Conservation (phyloP, 495 filamentous ascomycete species). For the Penicillium chermesinum region DNA sequence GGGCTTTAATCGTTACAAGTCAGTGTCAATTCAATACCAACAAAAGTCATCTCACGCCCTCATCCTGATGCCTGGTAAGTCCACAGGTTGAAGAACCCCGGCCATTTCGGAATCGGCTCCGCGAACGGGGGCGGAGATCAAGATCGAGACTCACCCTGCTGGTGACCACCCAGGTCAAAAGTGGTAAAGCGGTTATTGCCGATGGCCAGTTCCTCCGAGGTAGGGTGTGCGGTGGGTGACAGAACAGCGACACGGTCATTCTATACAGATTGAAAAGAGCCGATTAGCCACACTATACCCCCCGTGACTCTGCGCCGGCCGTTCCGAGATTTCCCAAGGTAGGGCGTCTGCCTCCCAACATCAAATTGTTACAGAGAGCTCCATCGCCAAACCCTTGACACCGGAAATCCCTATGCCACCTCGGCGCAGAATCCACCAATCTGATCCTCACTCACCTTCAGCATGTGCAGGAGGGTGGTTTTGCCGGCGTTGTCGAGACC, state of each 20-base stretch:
- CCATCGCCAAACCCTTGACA: neutral
- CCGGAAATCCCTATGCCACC: neutral
- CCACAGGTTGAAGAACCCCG: neutral
- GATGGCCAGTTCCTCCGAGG: constrained; percentile 93
- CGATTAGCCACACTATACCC: constrained; percentile 5
- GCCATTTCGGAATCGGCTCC: neutral
- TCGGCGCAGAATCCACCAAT: neutral
- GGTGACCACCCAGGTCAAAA: constrained; percentile 95
- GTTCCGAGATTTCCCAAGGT: too few relatives aligned
- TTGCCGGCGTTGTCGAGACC: constrained; percentile 98
- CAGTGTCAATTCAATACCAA: neutral
- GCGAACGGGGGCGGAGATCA: neutral
- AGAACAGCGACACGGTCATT: constrained; percentile 94
- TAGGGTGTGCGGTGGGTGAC: constrained; percentile 84
- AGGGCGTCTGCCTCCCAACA: too few relatives aligned
- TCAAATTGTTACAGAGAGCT: too few relatives aligned
- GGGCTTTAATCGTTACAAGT: constrained; percentile 49
- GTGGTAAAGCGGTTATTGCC: constrained; percentile 96
- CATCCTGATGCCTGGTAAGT: neutral
- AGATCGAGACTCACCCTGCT: constrained; percentile 70
- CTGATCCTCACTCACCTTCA: constrained; percentile 63
- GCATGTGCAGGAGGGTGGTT: constrained; percentile 87
- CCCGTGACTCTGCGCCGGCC: neutral
- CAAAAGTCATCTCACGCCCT: neutral
- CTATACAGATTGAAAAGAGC: constrained; percentile 30